Evolutionary conservation across 352 stramenopile genomes (phyloP), one percentile per base, ranked within the genome.

Genomic region (Pythium brassicae): DNA sequence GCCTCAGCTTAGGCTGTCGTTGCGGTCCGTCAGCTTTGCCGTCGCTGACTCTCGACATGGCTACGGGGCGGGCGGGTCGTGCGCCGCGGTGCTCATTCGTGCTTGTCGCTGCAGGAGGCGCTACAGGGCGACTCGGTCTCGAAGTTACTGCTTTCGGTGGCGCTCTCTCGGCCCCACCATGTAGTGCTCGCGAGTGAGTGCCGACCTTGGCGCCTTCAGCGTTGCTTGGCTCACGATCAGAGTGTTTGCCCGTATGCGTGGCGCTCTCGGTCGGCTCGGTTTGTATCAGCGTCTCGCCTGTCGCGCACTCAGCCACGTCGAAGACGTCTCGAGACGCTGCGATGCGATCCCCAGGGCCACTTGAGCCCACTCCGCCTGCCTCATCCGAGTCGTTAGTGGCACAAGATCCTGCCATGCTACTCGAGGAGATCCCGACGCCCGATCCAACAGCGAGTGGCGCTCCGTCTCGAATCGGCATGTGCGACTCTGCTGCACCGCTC

Each of bases 41-140:
- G 15, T 23, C 20, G 14, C 22, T 39, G 12, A 12, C 26, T 39
- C 23, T 52, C 27, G 53, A 11, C 14, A 20, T 5, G 23, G 52
- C 19, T 34, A 15, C 26, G 46, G 23, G 51, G 34, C 35, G 51
- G 20, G 10, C 19, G 40, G 34, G 44, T 25, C 51, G 42, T 9
- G 35, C 14, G 6, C 20, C 12, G 32, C 50, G 42, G 20, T 23
- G 0, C 35, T 42, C 34, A 12, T 8, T 63, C 20, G 29, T 2
- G 17, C 19, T 20, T 50, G 47, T 19, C 15, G 10, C 20, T 14
- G 48, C 17, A 20, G 26, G 25, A 29, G 32, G 32, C 32, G 32
- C 32, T 2, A 32, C 29, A 22, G 45, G 54, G 6, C 45, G 54
- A 25, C 19, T 61, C 11, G 55, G 55, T 27, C 35, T 50, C 10